Percentiles rank a stretch among this genome's conserved stretches.
These are phyloP conservation scores for Trypanosomatidae sp. DNA, from an alignment of 208 protist genomes.

Conservation along the genomic window DNA sequence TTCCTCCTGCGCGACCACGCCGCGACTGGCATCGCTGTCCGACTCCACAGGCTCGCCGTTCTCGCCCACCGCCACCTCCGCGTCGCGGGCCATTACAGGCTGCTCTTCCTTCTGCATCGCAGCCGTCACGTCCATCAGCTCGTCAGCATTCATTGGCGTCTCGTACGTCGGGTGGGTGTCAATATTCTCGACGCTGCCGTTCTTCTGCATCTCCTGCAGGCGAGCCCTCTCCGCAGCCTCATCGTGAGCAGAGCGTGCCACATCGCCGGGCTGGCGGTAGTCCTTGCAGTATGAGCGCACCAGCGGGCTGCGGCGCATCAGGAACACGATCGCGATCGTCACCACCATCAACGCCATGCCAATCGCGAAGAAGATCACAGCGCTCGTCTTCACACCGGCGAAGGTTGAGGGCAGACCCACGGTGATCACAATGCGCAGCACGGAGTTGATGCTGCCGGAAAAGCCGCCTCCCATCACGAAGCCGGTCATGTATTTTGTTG, in stretches of 20 bases:
- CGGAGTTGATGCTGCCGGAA: constrained; percentile 42
- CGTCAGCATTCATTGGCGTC: too few species aligned
- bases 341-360: constrained; percentile 41
- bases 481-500: constrained; percentile 35
- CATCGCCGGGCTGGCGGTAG: constrained; percentile 17
- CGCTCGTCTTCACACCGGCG: constrained; percentile 40
- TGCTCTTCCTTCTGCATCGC: constrained; percentile 4
- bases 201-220: background rate
- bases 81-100: too few species aligned
- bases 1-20: too few species aligned
- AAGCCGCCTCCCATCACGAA: constrained; percentile 44
- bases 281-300: constrained; percentile 25
- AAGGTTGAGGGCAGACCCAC: constrained; percentile 33
- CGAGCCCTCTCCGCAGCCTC: constrained; percentile 11
- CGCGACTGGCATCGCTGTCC: background rate
- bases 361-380: constrained; percentile 43
- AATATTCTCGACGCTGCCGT: too few species aligned
- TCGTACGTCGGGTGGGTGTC: too few species aligned
- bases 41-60: too few species aligned
- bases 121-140: background rate
- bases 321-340: constrained; percentile 25
- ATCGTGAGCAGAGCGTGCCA: constrained; percentile 4
- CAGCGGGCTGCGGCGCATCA: constrained; percentile 29
- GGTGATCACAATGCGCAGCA: constrained; percentile 45
- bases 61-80: too few species aligned